A percentile compares a stretch with the other conserved stretches of the same genome.
These are phyloP conservation scores for Aureobasidium subglaciale DNA, from an alignment of 2,329 filamentous ascomycete genomes.

Conservation along the genomic window DNA sequence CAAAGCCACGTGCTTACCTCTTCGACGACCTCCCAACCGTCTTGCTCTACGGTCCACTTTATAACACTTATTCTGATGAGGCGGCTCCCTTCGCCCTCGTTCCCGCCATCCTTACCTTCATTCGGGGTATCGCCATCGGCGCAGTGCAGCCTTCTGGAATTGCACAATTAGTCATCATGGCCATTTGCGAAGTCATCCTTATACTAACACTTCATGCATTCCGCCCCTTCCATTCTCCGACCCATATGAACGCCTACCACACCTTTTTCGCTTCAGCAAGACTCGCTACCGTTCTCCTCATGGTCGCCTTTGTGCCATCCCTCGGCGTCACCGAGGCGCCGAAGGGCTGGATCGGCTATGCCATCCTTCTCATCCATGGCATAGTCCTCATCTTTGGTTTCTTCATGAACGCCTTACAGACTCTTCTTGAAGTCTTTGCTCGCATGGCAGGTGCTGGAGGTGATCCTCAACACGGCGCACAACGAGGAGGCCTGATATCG, in stretches of 20 bases:
- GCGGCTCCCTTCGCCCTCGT: slow-evolving; percentile 85
- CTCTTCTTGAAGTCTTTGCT: slow-evolving; percentile 79
- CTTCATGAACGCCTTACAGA: slow-evolving; percentile 85
- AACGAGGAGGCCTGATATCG: slow-evolving; percentile 57
- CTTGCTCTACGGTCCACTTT: slow-evolving; percentile 82
- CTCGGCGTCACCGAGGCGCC: slow-evolving; percentile 69
- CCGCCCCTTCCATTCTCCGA: slow-evolving; percentile 80
- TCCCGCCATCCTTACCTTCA: slow-evolving; percentile 73
- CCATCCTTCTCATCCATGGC: slow-evolving; percentile 78
- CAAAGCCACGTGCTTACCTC: slow-evolving; percentile 74
- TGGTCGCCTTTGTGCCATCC: slow-evolving; percentile 68
- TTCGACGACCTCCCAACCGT: slow-evolving; percentile 92
- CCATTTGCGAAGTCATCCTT: slow-evolving; percentile 88
- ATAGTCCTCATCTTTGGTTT: slow-evolving; percentile 84
- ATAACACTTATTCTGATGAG: slow-evolving; percentile 95
- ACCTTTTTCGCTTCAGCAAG: slow-evolving; percentile 73
- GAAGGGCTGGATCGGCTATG: slow-evolving; percentile 93
- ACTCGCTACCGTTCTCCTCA: slow-evolving; percentile 54
- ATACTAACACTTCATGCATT: slow-evolving; percentile 84
- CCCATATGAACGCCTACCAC: slow-evolving; percentile 96
- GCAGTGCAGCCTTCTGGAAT: slow-evolving; percentile 89
- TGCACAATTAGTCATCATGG: slow-evolving; percentile 83
- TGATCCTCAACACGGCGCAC: slow-evolving; percentile 44
- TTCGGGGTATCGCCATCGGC: slow-evolving; percentile 84
- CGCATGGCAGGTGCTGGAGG: slow-evolving; percentile 76